phyloP scores from a whole-genome alignment of 2,329 filamentous ascomycete genomes.

The Plenodomus lindquistii region DNA sequence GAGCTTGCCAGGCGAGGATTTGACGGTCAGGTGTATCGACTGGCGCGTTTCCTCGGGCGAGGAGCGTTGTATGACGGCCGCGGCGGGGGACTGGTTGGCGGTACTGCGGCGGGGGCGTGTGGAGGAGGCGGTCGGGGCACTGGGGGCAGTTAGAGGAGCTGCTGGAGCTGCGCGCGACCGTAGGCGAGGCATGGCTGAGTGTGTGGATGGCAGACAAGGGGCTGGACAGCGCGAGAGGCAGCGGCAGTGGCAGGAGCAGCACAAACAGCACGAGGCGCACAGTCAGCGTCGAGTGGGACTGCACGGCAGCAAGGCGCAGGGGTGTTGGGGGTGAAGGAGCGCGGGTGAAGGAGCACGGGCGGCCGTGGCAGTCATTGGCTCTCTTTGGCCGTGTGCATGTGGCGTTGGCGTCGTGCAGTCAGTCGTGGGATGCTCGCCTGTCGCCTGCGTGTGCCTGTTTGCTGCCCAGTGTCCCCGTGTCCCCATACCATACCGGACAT shows the following conservation, averaged over 20 bases:
- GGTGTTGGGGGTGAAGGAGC: conserved; percentile 6
- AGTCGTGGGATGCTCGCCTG: conserved; percentile 21
- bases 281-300: background rate
- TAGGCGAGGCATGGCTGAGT: conserved; percentile 40
- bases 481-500: no score
- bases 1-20: conserved; percentile 54
- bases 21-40: conserved; percentile 55
- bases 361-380: background rate
- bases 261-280: no score
- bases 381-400: background rate
- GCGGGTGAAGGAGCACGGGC: background rate
- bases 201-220: conserved; percentile 6
- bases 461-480: no score
- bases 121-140: conserved; percentile 43
- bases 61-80: conserved; percentile 44
- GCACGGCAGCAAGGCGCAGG: conserved; percentile 16
- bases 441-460: background rate
- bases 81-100: conserved; percentile 37
- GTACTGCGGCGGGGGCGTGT: conserved; percentile 44
- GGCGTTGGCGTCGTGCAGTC: conserved; percentile 21
- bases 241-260: background rate
- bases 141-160: conserved; percentile 35
- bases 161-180: conserved; percentile 40
- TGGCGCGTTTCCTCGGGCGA: conserved; percentile 49
- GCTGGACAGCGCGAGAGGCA: background rate